A percentile compares a stretch with the other conserved stretches of the same genome.
These are phyloP conservation scores for Colletotrichum sp. DNA, from an alignment of 2,329 filamentous ascomycete species.

Conservation along the genomic window DNA sequence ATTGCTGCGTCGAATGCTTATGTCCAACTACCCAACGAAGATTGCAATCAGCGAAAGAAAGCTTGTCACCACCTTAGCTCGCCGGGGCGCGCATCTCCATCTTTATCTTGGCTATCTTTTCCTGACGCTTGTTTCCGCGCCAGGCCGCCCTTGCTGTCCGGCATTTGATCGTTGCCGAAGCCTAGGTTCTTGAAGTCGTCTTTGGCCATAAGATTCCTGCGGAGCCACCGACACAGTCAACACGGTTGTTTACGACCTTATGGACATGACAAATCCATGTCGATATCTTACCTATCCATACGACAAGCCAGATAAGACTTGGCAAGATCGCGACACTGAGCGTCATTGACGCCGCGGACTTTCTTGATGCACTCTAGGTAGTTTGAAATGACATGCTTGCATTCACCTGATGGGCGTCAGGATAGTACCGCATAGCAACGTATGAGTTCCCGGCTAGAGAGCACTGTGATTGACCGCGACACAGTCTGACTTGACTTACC, in stretches of 20 bases:
- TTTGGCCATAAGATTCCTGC: conserved; percentile 90
- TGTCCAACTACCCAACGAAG: background rate
- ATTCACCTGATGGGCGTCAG: conserved; percentile 72
- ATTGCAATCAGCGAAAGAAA: background rate
- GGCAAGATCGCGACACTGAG: conserved; percentile 82
- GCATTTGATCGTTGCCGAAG: conserved; percentile 52
- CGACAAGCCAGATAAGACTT: conserved; percentile 90
- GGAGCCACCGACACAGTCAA: background rate
- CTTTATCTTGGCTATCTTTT: background rate
- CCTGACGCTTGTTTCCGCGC: conserved; percentile 9
- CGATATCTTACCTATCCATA: conserved; percentile 81
- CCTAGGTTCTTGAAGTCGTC: conserved; percentile 96
- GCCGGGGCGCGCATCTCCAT: conserved; percentile 24
- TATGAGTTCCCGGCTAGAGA: background rate
- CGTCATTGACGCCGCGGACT: conserved; percentile 82
- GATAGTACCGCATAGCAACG: background rate
- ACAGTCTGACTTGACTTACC: conserved; percentile 43
- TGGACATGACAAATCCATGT: background rate
- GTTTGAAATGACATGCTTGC: conserved; percentile 83
- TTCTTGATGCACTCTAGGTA: conserved; percentile 90
- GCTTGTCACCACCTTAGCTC: conserved; percentile 37
- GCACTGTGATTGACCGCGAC: background rate
- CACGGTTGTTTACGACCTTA: background rate
- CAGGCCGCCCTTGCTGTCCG: conserved; percentile 26
- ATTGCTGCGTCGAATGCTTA: background rate